Base-by-base conservation (phyloP, 1,284 basidiomycete species). In the Trametes versicolor region DNA sequence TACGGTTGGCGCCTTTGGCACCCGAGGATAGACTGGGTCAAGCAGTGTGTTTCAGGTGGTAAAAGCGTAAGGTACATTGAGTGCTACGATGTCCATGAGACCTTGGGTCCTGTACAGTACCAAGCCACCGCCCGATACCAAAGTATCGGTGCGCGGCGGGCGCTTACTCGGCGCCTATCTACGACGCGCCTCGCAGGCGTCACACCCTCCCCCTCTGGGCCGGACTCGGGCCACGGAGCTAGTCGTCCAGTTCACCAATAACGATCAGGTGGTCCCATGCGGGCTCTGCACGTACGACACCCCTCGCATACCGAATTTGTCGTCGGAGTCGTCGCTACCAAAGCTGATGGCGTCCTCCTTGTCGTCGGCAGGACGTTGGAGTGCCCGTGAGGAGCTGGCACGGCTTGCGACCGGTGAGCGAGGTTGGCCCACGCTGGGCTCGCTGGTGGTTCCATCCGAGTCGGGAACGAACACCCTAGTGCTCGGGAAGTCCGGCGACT, bases 131-230 rank as follows among this genome's bases (percentile, higher is more conserved):
- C 37, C 10, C 5, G 37, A 17, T n/a, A 39, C 37, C 37, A n/a
- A 10, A 39, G 37, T 12, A 39, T 2, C 15, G 3, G 37, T 4
- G 5, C 12, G 3, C 8, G 3, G 19, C 19, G 43, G 43, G 43
- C 43, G 43, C 43, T n/a, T 4, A n/a, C 19, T 19, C 10, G 43
- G 43, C 43, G 43, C 43, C n/a, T n/a, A 45, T 45, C 2, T 3
- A 17, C 43, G 7, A 2, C 15, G 37, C 37, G 37, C 37, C 37
- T 12, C 4, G 37, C 3, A 2, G 37, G 5, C 43, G 43, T 45
- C 21, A 45, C 43, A 45, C 43, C 43, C 43, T 45, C 43, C 43
- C 43, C 43, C 43, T 45, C 43, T 45, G 43, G 43, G 43, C 43
- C 43, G 43, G 17, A 19, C 43, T 45, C 43, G 43, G 43, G 21